Evolutionary conservation across 805 yeast species (phyloP).

Genomic region (Wickerhamiella bombiphila): DNA sequence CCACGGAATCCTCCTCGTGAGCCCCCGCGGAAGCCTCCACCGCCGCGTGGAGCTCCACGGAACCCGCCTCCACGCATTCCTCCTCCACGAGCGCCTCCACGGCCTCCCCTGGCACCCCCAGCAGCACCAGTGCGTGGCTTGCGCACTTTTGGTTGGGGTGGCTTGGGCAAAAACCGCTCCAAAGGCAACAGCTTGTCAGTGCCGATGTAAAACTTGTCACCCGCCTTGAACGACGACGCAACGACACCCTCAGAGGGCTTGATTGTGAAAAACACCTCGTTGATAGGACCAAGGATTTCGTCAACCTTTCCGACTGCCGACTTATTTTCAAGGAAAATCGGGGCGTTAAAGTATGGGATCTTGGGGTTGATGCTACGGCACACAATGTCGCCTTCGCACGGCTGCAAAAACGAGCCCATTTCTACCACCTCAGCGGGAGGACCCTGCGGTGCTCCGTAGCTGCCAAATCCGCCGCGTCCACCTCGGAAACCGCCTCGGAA

Average conservation of each 20-base stretch:
- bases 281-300: constrained; percentile 93
- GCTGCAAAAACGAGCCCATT: constrained; percentile 84
- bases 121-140: constrained; percentile 48
- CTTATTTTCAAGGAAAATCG: constrained; percentile 90
- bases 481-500: constrained; percentile 57
- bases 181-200: constrained; percentile 90
- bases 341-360: constrained; percentile 97
- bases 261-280: constrained; percentile 94
- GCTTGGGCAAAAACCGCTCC: constrained; percentile 94
- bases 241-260: constrained; percentile 94
- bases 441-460: constrained; percentile 62
- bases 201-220: constrained; percentile 91
- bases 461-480: constrained; percentile 51
- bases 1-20: constrained; percentile 25
- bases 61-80: constrained; percentile 27
- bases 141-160: constrained; percentile 28
- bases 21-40: constrained; percentile 24
- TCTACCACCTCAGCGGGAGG: constrained; percentile 95
- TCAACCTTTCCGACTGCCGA: constrained; percentile 95
- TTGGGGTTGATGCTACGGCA: constrained; percentile 90
- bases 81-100: constrained; percentile 31
- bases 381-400: constrained; percentile 94
- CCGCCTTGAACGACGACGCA: constrained; percentile 82
- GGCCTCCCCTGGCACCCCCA: constrained; percentile 29
- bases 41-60: constrained; percentile 24